Percentiles rank a stretch among this genome's conserved stretches.
phyloP scores from a whole-genome alignment of 2,329 filamentous ascomycete genomes.

The Clarireedia sp. region DNA sequence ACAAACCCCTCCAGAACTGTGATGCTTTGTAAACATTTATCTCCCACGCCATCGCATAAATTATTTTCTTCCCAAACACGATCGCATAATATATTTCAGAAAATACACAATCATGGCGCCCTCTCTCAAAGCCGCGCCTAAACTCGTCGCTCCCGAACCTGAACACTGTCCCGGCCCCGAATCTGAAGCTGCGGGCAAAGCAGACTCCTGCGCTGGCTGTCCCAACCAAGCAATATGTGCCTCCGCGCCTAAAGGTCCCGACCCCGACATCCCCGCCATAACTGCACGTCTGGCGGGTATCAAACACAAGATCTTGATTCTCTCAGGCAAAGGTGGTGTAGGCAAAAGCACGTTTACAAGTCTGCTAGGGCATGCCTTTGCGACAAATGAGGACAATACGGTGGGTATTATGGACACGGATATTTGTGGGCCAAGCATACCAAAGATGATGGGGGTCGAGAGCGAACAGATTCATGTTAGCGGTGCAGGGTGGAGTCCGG shows the following conservation, averaged over 20 bases:
- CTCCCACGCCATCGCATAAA: not conserved
- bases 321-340: conserved; percentile 93
- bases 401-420: conserved; percentile 98
- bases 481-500: conserved; percentile 82
- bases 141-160: conserved; percentile 88
- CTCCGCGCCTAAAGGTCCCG: conserved; percentile 86
- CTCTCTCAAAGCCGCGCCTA: conserved; percentile 68
- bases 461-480: conserved; percentile 88
- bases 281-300: conserved; percentile 73
- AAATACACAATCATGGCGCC: conserved; percentile 56
- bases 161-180: conserved; percentile 94
- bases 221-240: conserved; percentile 96
- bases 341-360: conserved; percentile 93
- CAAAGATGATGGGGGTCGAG: conserved; percentile 98
- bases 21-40: conserved; percentile 8
- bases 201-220: conserved; percentile 86
- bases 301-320: conserved; percentile 81
- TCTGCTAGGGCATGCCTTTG: conserved; percentile 82
- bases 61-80: not conserved
- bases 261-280: conserved; percentile 87
- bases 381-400: conserved; percentile 65
- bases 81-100: not conserved
- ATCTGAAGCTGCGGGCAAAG: conserved; percentile 59
- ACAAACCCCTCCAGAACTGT: not conserved
- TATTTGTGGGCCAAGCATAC: conserved; percentile 91